A percentile compares a stretch with the other conserved stretches of the same genome.
Conservation (phyloP, 140 eudicot species). For the Bidens hawaiensis region DNA sequence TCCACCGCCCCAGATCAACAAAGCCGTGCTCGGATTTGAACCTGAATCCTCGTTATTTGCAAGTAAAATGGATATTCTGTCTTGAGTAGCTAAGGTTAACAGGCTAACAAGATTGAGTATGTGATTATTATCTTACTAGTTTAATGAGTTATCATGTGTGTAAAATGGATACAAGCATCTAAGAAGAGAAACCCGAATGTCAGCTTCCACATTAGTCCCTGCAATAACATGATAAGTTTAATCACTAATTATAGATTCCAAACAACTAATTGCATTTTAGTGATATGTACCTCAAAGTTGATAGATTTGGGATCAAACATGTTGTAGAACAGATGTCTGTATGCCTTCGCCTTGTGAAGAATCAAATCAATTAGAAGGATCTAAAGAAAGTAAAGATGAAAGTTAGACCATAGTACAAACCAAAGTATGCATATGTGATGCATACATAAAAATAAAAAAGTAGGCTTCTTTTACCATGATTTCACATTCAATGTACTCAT, state of each 20-base stretch:
- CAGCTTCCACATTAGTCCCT: conserved; percentile 61
- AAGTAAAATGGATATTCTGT: conserved; percentile 45
- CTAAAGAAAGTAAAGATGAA: conserved; percentile 20
- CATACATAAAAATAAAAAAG: neutral
- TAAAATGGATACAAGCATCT: conserved; percentile 74
- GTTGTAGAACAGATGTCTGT: conserved; percentile 84
- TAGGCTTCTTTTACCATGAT: conserved; percentile 47
- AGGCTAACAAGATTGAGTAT: neutral
- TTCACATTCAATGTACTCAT: conserved; percentile 95
- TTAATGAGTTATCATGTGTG: conserved; percentile 2
- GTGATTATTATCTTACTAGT: conserved; percentile 8
- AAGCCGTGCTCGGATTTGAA: conserved; percentile 27
- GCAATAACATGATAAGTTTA: conserved; percentile 16
- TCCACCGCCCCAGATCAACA: conserved; percentile 30
- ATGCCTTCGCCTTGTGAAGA: conserved; percentile 82
- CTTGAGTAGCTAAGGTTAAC: conserved; percentile 53
- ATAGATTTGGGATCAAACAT: conserved; percentile 39
- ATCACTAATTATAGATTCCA: conserved; percentile 7
- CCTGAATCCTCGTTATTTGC: conserved; percentile 32
- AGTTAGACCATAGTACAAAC: neutral
- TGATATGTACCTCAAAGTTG: conserved; percentile 24
- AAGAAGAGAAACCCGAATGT: conserved; percentile 48
- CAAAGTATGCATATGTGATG: neutral
- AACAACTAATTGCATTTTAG: neutral
- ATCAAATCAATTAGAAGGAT: conserved; percentile 80